Evolutionary conservation across 768 basidiomycete species (phyloP), one percentile per base, ranked within the genome.

Genomic region (Lactarius sanguifluus): DNA sequence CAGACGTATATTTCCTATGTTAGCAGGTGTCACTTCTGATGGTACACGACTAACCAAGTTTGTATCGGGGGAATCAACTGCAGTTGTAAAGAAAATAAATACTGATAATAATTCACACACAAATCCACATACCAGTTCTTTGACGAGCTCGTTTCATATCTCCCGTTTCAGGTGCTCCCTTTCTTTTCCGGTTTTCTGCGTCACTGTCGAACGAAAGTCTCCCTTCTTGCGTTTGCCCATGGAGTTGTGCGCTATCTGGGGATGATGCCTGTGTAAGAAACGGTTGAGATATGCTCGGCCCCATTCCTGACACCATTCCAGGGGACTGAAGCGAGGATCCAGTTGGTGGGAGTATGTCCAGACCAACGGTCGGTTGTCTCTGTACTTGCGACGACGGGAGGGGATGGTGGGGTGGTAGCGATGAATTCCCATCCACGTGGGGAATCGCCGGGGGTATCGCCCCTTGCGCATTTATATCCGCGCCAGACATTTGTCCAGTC

Each of bases 121-220:
- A 20, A 34, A 38, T 56, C 59, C 64, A 73, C 85, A 74, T 69
- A 89, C 91, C 89, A 71, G 82, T 90, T 78, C 86, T 92, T 76
- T 87, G 83, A 71, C 89, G 83, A 58, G 77, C 85, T 71, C 91
- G 83, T 75, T 94, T 94, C 57, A 77, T 81, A 57, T 90, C 88
- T 34, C 76, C 77, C 25, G 50, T 5, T 65, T 90, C 89, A 61
- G 73, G 80, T 57, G 87, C 86, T 69, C 88, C 77, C 75, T 91
- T 92, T 68, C 91, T 82, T 74, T 93, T 94, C 69, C 86, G 80
- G 20, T 82, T 84, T 64, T 87, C 85, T n/a, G 75, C 69, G 62
- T 91, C 89, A 66, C 81, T 80, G 61, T 91, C 90, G 59, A 85
- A 75, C 15, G 71, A 20, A n/a, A 65, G 30, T 2, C 41, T 16